Percentiles rank a stretch among this genome's conserved stretches.
Conservation (phyloP, 495 filamentous ascomycete species). For the Neurospora cerealis region DNA sequence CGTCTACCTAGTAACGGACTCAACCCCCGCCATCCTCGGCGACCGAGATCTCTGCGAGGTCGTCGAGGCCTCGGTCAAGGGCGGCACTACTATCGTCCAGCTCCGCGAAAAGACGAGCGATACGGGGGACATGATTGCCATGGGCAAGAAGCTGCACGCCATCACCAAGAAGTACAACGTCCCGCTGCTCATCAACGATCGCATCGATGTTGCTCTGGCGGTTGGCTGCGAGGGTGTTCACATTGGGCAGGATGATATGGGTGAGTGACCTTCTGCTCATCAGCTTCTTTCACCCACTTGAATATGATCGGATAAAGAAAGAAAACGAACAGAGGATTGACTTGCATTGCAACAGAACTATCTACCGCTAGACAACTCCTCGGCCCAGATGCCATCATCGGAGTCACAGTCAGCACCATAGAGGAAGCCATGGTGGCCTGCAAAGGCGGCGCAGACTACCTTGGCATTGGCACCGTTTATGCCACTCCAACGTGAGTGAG, state of each 20-base stretch:
- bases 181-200: conserved; percentile 89
- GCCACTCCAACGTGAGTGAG: conserved; percentile 63
- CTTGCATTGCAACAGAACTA: conserved; percentile 35
- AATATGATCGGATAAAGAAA: not conserved
- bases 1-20: conserved; percentile 89
- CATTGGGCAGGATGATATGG: conserved; percentile 89
- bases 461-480: conserved; percentile 82
- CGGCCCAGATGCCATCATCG: conserved; percentile 55
- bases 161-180: conserved; percentile 58
- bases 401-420: conserved; percentile 60
- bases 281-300: not conserved
- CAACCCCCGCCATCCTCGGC: conserved; percentile 67
- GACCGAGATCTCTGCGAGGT: conserved; percentile 58
- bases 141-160: conserved; percentile 56
- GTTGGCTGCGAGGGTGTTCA: conserved; percentile 85
- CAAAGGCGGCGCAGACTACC: conserved; percentile 68
- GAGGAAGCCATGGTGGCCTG: conserved; percentile 59
- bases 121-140: conserved; percentile 61
- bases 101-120: conserved; percentile 81
- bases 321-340: not conserved
- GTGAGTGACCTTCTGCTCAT: conserved; percentile 32
- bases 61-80: conserved; percentile 66
- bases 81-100: conserved; percentile 82
- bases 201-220: conserved; percentile 84
- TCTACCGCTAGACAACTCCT: conserved; percentile 59